Percentiles rank a stretch among this genome's conserved stretches.
Conservation (phyloP, 306 rosid genomes). For the Quercus variabilis region DNA sequence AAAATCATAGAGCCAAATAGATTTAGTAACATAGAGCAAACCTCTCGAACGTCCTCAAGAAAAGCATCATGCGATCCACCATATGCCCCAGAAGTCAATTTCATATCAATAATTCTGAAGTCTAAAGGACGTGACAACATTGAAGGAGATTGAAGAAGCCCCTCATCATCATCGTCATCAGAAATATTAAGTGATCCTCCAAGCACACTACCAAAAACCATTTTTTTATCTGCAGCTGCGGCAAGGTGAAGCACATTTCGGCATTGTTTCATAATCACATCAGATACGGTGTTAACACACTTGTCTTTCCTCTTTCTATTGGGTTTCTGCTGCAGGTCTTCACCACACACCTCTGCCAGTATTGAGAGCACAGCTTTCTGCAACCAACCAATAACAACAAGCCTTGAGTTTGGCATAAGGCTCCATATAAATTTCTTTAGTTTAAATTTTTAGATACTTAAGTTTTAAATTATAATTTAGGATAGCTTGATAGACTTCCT, state of each 20-base stretch:
- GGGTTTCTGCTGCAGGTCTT: conserved; percentile 45
- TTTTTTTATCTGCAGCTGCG: conserved; percentile 77
- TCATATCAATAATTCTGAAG: conserved; percentile 86
- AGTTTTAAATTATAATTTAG: too few relatives aligned
- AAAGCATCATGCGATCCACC: conserved; percentile 82
- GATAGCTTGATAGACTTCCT: too few relatives aligned
- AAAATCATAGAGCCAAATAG: not conserved
- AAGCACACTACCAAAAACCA: conserved; percentile 85
- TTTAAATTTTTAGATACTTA: not conserved
- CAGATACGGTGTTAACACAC: conserved; percentile 55
- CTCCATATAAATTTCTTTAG: not conserved
- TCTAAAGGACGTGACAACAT: conserved; percentile 92
- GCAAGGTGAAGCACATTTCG: conserved; percentile 85
- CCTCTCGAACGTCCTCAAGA: conserved; percentile 91
- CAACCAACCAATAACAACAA: conserved; percentile 33
- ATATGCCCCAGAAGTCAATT: conserved; percentile 87
- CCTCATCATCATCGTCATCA: conserved; percentile 95
- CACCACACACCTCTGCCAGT: conserved; percentile 51
- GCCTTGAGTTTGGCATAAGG: not conserved
- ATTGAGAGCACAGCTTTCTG: conserved; percentile 97
- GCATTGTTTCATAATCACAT: conserved; percentile 80
- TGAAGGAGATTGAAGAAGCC: conserved; percentile 88
- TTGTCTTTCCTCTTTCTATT: conserved; percentile 58
- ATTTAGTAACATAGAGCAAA: conserved; percentile 31
- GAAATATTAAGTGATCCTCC: conserved; percentile 77